These are phyloP conservation scores for Trifolium fragiferum DNA, from an alignment of 306 rosid species.

Conservation along the genomic window DNA sequence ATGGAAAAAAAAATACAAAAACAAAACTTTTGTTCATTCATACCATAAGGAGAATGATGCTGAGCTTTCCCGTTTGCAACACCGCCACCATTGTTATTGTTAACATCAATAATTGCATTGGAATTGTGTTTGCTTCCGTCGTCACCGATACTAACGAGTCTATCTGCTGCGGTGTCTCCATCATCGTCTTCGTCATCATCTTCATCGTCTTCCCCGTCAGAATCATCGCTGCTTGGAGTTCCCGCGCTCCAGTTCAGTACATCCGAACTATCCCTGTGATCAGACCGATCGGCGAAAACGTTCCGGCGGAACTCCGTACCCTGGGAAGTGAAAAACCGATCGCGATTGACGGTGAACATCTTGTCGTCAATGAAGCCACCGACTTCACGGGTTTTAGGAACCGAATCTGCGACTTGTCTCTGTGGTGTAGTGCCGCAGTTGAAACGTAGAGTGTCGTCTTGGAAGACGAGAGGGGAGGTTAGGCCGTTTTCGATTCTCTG, in stretches of 20 bases:
- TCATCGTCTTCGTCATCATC: constrained; percentile 73
- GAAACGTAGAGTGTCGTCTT: constrained; percentile 68
- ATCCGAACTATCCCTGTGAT: constrained; percentile 51
- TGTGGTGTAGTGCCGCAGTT: constrained; percentile 57
- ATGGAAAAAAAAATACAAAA: background rate
- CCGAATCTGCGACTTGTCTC: constrained; percentile 65
- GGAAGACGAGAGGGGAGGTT: constrained; percentile 67
- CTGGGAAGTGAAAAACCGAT: constrained; percentile 62
- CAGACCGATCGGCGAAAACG: constrained; percentile 53
- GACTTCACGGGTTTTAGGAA: constrained; percentile 72
- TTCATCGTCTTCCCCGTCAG: constrained; percentile 68
- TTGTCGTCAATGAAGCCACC: constrained; percentile 76
- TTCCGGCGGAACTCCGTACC: constrained; percentile 66
- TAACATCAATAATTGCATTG: constrained; percentile 44
- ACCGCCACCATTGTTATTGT: constrained; percentile 21
- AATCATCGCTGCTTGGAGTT: constrained; percentile 67
- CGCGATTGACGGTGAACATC: constrained; percentile 59
- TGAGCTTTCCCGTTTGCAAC: constrained; percentile 71
- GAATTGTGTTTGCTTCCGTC: constrained; percentile 54
- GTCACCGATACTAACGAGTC: constrained; percentile 55
- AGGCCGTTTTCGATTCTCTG: constrained; percentile 69
- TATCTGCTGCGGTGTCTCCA: constrained; percentile 51
- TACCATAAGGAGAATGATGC: constrained; percentile 74
- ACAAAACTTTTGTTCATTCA: background rate
- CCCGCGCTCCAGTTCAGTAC: constrained; percentile 64